phyloP scores from a whole-genome alignment of 192 early-diverging fungal species.

The Coemansia sp. region DNA sequence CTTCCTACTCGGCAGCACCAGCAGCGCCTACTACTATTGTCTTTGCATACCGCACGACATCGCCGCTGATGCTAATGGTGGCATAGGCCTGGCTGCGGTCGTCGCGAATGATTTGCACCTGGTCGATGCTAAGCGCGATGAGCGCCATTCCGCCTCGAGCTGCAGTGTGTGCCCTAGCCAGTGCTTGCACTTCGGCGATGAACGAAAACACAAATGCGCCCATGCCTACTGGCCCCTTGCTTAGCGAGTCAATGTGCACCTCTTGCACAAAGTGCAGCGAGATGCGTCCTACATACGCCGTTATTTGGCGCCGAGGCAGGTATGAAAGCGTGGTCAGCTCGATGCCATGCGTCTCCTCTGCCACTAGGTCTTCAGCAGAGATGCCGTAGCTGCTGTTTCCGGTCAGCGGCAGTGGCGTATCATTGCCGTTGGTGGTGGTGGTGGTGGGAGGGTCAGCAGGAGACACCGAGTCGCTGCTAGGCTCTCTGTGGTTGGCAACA shows the following conservation, averaged over 20 bases:
- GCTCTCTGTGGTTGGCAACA: background rate
- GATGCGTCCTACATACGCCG: conserved; percentile 64
- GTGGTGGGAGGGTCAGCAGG: too few species aligned
- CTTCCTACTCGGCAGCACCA: background rate
- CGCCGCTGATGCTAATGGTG: conserved; percentile 48
- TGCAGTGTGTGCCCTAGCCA: conserved; percentile 63
- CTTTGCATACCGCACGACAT: conserved; percentile 12
- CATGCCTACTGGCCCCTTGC: conserved; percentile 59
- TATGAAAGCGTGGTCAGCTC: conserved; percentile 69
- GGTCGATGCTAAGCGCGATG: conserved; percentile 63
- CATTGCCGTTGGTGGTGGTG: too few species aligned
- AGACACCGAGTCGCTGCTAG: background rate
- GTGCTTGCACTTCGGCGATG: conserved; percentile 62
- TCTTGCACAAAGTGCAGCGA: conserved; percentile 84
- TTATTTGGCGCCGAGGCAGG: conserved; percentile 56
- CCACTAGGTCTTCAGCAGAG: background rate
- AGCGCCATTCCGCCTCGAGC: conserved; percentile 74
- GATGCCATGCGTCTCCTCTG: conserved; percentile 33
- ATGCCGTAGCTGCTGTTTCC: background rate
- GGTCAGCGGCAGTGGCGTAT: background rate
- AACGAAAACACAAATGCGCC: conserved; percentile 71
- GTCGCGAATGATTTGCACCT: conserved; percentile 61
- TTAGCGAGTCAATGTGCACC: conserved; percentile 28
- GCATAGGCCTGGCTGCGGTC: conserved; percentile 74
- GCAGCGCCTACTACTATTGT: background rate